A percentile compares a stretch with the other conserved stretches of the same genome.
Evolutionary conservation across 345 rosid genomes (phyloP).

Genomic region (Hirschfeldia incana): DNA sequence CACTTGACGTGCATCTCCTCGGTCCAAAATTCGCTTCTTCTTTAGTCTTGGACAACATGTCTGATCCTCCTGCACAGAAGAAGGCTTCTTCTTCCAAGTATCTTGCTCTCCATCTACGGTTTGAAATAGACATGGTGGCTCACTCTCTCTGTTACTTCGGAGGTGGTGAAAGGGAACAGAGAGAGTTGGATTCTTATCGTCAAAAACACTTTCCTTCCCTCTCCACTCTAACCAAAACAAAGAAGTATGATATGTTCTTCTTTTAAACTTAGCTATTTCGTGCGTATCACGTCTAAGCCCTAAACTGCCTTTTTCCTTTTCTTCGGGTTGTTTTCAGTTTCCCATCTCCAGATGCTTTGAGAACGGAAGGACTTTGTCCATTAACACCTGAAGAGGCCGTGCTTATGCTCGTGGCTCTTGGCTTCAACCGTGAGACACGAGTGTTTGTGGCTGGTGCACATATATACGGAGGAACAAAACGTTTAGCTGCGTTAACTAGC

Average conservation of each 20-base stretch:
- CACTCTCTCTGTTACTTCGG: constrained; percentile 94
- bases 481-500: constrained; percentile 67
- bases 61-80: background rate
- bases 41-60: constrained; percentile 38
- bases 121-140: constrained; percentile 98
- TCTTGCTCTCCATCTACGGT: constrained; percentile 85
- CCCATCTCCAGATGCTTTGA: constrained; percentile 68
- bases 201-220: constrained; percentile 87
- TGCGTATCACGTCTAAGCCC: background rate
- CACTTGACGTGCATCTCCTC: constrained; percentile 67
- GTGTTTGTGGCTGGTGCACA: constrained; percentile 89
- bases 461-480: constrained; percentile 68
- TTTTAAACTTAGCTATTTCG: background rate
- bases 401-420: constrained; percentile 93
- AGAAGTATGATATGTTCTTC: constrained; percentile 46
- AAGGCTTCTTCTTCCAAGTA: constrained; percentile 50
- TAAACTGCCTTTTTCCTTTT: background rate
- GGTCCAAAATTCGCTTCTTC: constrained; percentile 58
- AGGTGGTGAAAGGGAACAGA: constrained; percentile 79
- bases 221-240: constrained; percentile 53
- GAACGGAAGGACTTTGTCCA: constrained; percentile 90
- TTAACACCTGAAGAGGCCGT: constrained; percentile 92
- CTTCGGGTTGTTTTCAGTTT: constrained; percentile 45
- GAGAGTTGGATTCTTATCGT: constrained; percentile 74
- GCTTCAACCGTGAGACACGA: constrained; percentile 72